These are phyloP conservation scores for Phytophthora syringae DNA, from an alignment of 352 stramenopile species.

Conservation along the genomic window DNA sequence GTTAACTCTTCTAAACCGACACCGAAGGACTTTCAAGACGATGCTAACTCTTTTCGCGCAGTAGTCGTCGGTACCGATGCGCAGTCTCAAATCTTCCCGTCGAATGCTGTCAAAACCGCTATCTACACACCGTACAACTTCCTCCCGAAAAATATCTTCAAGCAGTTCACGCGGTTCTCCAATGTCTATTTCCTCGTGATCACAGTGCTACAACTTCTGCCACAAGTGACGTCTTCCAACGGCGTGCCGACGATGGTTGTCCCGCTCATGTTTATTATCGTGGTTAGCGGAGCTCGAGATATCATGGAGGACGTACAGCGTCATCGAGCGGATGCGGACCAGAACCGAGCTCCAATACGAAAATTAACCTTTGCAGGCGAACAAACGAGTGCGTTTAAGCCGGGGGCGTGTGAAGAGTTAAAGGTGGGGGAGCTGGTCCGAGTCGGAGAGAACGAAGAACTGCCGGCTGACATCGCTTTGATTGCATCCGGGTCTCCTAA, in stretches of 20 bases:
- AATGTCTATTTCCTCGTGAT: conserved; percentile 94
- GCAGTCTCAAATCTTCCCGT: conserved; percentile 32
- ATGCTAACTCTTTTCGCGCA: conserved; percentile 18
- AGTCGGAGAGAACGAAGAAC: conserved; percentile 71
- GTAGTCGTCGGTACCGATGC: conserved; percentile 35
- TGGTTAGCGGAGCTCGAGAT: conserved; percentile 82
- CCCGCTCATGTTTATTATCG: conserved; percentile 86
- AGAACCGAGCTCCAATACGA: conserved; percentile 54
- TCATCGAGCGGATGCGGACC: conserved; percentile 68
- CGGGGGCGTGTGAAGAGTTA: conserved; percentile 54
- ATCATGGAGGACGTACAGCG: conserved; percentile 84
- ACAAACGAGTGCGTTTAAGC: conserved; percentile 29
- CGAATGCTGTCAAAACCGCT: conserved; percentile 63
- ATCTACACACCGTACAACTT: conserved; percentile 74
- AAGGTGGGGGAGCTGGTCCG: conserved; percentile 81
- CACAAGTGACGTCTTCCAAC: conserved; percentile 82
- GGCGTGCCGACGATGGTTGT: conserved; percentile 86
- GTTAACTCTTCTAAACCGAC: conserved; percentile 19
- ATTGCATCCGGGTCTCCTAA: conserved; percentile 59
- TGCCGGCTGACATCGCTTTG: conserved; percentile 78
- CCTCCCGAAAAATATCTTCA: conserved; percentile 75
- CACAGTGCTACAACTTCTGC: conserved; percentile 82
- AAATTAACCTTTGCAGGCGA: conserved; percentile 29
- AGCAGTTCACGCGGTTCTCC: conserved; percentile 85
- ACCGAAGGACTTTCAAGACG: background rate